phyloP scores from a whole-genome alignment of 2,329 filamentous ascomycete genomes.

The Verticillium longisporum region DNA sequence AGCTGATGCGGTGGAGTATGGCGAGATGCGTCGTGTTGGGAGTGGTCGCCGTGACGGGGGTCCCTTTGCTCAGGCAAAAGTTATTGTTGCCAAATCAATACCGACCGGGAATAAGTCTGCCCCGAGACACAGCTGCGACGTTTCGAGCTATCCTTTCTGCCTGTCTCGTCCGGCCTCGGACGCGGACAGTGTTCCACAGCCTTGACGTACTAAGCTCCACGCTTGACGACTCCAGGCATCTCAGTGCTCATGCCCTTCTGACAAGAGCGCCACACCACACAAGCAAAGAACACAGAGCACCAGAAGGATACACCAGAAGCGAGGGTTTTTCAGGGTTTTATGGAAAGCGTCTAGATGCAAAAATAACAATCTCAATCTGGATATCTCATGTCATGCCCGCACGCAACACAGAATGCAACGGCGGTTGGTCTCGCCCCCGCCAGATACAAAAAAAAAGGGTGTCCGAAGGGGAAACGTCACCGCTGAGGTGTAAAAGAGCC shows the following conservation, averaged over 20 bases:
- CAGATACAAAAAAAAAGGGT: background rate
- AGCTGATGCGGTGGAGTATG: too few species aligned
- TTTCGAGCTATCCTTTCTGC: background rate
- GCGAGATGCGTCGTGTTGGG: too few species aligned
- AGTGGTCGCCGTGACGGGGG: too few species aligned
- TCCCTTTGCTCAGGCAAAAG: too few species aligned
- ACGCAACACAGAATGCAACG: background rate
- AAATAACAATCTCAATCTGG: background rate
- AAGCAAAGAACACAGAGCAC: background rate
- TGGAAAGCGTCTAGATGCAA: background rate
- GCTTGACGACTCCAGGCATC: too few species aligned
- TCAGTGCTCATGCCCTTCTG: too few species aligned
- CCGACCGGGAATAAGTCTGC: background rate
- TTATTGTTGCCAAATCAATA: too few species aligned
- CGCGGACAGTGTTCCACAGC: background rate
- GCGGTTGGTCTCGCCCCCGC: background rate
- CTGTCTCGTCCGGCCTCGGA: background rate
- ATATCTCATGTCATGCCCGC: background rate
- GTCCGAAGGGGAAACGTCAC: background rate
- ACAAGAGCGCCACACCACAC: background rate
- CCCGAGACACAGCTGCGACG: background rate
- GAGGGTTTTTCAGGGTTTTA: background rate
- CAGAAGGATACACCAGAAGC: background rate
- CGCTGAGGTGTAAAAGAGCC: background rate
- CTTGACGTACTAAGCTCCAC: too few species aligned